A percentile compares a stretch with the other conserved stretches of the same genome.
phyloP scores from a whole-genome alignment of 257 asterid species.

The Voacanga thouarsii region DNA sequence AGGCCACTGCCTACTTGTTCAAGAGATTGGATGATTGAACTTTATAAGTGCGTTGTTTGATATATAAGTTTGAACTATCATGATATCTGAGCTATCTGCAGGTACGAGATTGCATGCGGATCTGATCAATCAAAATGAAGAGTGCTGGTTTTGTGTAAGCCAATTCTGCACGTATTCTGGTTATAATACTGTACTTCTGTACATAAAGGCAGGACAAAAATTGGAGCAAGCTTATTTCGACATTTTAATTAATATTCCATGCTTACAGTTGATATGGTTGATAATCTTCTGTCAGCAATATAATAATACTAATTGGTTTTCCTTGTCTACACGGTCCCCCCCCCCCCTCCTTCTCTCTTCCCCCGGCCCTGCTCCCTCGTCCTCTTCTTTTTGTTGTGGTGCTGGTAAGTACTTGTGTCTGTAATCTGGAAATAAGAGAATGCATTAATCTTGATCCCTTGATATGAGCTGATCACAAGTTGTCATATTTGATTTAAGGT shows the following conservation, averaged over 20 bases:
- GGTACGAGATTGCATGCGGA: constrained; percentile 1
- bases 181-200: background rate
- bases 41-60: background rate
- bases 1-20: constrained; percentile 5
- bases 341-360: no score
- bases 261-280: background rate
- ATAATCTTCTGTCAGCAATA: background rate
- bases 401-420: background rate
- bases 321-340: no score
- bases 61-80: background rate
- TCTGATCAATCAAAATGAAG: constrained; percentile 1
- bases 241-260: background rate
- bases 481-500: background rate
- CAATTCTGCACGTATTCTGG: background rate
- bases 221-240: background rate
- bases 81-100: constrained; percentile 3
- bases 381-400: background rate
- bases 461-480: background rate
- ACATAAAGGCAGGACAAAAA: background rate
- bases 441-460: no score
- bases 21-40: constrained; percentile 2
- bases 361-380: no score
- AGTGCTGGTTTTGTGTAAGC: background rate
- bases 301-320: background rate
- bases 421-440: background rate